Evolutionary conservation across 2,329 filamentous ascomycete genomes (phyloP), one percentile per base, ranked within the genome.

Genomic region (Calonectria pteridis): DNA sequence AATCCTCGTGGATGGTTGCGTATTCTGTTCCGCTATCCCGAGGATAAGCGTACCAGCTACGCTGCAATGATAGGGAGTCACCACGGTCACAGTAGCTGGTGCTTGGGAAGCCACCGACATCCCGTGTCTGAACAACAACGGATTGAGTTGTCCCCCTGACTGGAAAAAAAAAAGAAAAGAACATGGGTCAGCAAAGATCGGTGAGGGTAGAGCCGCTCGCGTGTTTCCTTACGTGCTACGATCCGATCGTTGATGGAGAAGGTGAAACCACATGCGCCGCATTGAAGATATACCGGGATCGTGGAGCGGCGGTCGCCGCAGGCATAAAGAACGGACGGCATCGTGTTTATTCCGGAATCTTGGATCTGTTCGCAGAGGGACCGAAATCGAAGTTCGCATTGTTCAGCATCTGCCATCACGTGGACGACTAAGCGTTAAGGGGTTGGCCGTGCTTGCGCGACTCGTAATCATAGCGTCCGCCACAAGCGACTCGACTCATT

Each of bases 241-340:
- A 67, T 67, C 11, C 49, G 64, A 37, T 67, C 64, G n/a, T 50
- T 50, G 46, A 53, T 26, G 26, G 49, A 51, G 46, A 67, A 67
- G 23, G 64, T 67, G 64, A 67, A 67, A 29, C 64, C 64, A 35
- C 64, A 67, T 3, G 49, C 64, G n/a, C 64, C 64, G 49, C 64
- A 67, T 28, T 67, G 64, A 40, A 67, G 64, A 29, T 67, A 67
- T 28, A 67, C 33, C 18, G 64, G 64, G 33, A 67, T 53, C 18
- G 64, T 40, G 26, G 33, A 37, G 64, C 46, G 64, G 33, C 64
- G 64, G 49, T 35, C 33, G 49, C 49, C 64, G 49, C 46, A 67
- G 23, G 46, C 49, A 67, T 67, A 51, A 11, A 53, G 63, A 51
- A 53, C 33, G 18, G 64, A 67, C 31, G 64, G 59, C 59, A 64